Evolutionary conservation across 2,329 filamentous ascomycete species (phyloP), one percentile per base, ranked within the genome.

Genomic region (Teratosphaeria nubilosa): DNA sequence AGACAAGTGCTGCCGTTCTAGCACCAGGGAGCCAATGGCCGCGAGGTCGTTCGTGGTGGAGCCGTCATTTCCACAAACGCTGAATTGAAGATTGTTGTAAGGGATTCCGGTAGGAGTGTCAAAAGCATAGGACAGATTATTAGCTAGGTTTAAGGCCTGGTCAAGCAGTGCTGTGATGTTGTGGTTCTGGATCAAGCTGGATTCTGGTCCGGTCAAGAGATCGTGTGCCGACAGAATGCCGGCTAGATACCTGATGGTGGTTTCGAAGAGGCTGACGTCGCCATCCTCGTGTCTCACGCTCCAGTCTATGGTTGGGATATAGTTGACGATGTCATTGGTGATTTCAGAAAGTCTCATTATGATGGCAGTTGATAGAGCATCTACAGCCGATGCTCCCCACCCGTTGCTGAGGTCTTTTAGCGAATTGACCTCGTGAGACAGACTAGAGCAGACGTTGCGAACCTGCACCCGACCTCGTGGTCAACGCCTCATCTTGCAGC

Each of bases 281-380:
- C 41, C 53, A 20, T 55, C 53, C 9, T 45, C 5, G 16, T 37
- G n/a, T 30, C 53, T 55, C 32, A 37, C 37, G 53, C 53, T 45
- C 53, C 53, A 55, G 14, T 55, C 24, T n/a, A 55, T 55, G 13
- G 25, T 55, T 37, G 53, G 53, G 9, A 55, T 34, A 22, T 41
- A 55, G 25, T 27, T 31, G 5, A 55, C 25, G 53, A 55, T 55
- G 24, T 55, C 53, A 5, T 55, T 37, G 22, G 32, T 34, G 32
- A 45, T 45, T 3, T 37, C 30, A 9, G 53, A 22, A 14, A 37
- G 24, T 31, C 53, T 30, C 53, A 55, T 55, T 9, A 55, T 22
- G n/a, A 55, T 55, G 53, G 53, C 53, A 14, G 53, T 55, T 14
- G 53, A 55, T 3, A 55, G 34, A 45, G 53, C 53, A n/a, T 55